Evolutionary conservation across 2,329 filamentous ascomycete species (phyloP).

Genomic region (Colletotrichum scovillei): DNA sequence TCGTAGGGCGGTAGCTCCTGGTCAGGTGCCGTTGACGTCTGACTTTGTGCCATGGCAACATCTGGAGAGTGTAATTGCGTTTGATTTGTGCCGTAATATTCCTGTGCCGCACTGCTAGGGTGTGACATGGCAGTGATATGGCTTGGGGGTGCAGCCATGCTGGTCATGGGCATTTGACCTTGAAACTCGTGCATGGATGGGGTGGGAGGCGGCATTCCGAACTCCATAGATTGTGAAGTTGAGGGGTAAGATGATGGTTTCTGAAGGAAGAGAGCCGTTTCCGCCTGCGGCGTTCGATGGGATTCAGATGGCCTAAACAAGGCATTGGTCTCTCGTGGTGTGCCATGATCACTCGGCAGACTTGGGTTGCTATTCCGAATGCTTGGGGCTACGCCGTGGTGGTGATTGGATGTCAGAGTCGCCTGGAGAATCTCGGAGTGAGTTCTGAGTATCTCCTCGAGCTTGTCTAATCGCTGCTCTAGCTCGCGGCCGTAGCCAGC

Average conservation of each 20-base stretch:
- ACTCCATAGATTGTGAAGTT: conserved; percentile 60
- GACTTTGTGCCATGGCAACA: conserved; percentile 63
- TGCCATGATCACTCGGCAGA: conserved; percentile 66
- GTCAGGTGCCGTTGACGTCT: conserved; percentile 62
- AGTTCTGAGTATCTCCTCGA: conserved; percentile 73
- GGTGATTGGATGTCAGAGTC: conserved; percentile 56
- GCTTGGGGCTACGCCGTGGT: conserved; percentile 50
- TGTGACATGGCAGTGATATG: conserved; percentile 49
- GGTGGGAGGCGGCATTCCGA: conserved; percentile 58
- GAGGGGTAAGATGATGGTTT: conserved; percentile 64
- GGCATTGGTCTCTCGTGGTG: conserved; percentile 59
- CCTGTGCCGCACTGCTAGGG: conserved; percentile 56
- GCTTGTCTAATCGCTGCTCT: conserved; percentile 76
- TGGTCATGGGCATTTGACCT: conserved; percentile 53
- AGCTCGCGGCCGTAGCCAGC: conserved; percentile 79
- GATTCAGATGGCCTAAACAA: conserved; percentile 64
- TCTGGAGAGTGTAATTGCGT: conserved; percentile 67
- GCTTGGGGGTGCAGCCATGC: conserved; percentile 49
- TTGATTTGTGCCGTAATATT: conserved; percentile 59
- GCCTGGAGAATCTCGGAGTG: conserved; percentile 76
- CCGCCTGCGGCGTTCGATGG: conserved; percentile 65
- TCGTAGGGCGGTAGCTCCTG: conserved; percentile 81
- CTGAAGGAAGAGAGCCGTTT: conserved; percentile 70
- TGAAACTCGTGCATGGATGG: conserved; percentile 63
- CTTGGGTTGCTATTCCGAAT: conserved; percentile 62